Percentiles rank a stretch among this genome's conserved stretches.
These are phyloP conservation scores for Crithidia expoeki DNA, from an alignment of 208 protist genomes.

Conservation along the genomic window DNA sequence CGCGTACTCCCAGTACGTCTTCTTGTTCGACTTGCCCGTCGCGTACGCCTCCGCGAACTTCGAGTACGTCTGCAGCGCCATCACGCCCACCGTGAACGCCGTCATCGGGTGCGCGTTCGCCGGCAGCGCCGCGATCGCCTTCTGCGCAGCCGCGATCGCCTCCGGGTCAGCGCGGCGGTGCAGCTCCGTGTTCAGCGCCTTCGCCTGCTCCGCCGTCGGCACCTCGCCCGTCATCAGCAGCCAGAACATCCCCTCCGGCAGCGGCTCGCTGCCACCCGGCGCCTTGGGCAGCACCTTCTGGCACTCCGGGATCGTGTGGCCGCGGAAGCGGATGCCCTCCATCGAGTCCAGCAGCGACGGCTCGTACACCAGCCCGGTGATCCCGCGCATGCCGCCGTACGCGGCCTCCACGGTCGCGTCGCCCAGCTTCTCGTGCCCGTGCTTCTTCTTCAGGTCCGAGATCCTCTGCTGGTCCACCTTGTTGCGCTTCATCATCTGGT, in stretches of 20 bases:
- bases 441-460: slow-evolving; percentile 77
- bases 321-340: slow-evolving; percentile 97
- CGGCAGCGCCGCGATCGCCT: slow-evolving; percentile 91
- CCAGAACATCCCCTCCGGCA: slow-evolving; percentile 97
- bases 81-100: slow-evolving; percentile 79
- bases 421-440: slow-evolving; percentile 88
- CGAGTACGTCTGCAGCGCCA: slow-evolving; percentile 92
- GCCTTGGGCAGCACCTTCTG: slow-evolving; percentile 92
- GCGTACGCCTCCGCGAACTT: slow-evolving; percentile 95
- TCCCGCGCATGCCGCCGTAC: slow-evolving; percentile 96
- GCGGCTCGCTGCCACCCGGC: slow-evolving; percentile 81
- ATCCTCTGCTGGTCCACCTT: slow-evolving; percentile 63
- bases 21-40: slow-evolving; percentile 89
- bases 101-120: slow-evolving; percentile 97
- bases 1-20: slow-evolving; percentile 95
- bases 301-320: slow-evolving; percentile 95
- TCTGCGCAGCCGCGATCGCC: slow-evolving; percentile 64
- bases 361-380: slow-evolving; percentile 97
- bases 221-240: slow-evolving; percentile 97
- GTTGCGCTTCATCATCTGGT: slow-evolving; percentile 43
- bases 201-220: slow-evolving; percentile 83
- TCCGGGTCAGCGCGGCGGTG: slow-evolving; percentile 70
- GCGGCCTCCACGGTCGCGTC: slow-evolving; percentile 87
- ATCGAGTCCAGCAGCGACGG: slow-evolving; percentile 95
- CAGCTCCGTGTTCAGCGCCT: slow-evolving; percentile 82